These are phyloP conservation scores for Fusarium denticulatum DNA, from an alignment of 2,329 filamentous ascomycete species.

Conservation along the genomic window DNA sequence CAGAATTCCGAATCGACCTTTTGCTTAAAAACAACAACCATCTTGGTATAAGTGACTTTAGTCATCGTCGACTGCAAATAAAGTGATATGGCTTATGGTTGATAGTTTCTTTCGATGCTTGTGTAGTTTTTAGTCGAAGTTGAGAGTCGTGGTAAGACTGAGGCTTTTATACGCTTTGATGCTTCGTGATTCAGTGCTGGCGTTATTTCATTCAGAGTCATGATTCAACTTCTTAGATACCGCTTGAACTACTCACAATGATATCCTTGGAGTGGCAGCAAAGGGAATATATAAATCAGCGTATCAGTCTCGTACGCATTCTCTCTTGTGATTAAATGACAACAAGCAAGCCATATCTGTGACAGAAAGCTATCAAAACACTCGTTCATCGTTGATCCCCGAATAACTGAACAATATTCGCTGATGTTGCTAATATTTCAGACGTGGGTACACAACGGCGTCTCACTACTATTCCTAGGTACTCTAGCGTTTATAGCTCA, in stretches of 20 bases:
- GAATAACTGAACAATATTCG: rapidly evolving
- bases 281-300: rapidly evolving
- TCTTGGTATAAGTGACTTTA: not conserved
- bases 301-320: not conserved
- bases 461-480: not conserved
- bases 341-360: not conserved
- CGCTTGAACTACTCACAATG: rapidly evolving
- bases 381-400: too few relatives aligned
- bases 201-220: rapidly evolving
- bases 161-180: not conserved
- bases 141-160: not conserved
- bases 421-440: rapidly evolving
- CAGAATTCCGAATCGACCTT: not conserved
- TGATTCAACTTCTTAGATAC: rapidly evolving
- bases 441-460: rapidly evolving
- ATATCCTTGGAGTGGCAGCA: rapidly evolving
- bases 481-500: not conserved
- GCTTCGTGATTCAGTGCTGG: not conserved
- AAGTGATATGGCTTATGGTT: not conserved
- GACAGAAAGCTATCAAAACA: too few relatives aligned
- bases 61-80: rapidly evolving
- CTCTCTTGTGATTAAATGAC: not conserved
- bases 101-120: rapidly evolving
- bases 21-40: not conserved
- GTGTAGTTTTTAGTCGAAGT: not conserved